These are phyloP conservation scores for Penicillium polonicum DNA, from an alignment of 2,329 filamentous ascomycete genomes.

Conservation along the genomic window DNA sequence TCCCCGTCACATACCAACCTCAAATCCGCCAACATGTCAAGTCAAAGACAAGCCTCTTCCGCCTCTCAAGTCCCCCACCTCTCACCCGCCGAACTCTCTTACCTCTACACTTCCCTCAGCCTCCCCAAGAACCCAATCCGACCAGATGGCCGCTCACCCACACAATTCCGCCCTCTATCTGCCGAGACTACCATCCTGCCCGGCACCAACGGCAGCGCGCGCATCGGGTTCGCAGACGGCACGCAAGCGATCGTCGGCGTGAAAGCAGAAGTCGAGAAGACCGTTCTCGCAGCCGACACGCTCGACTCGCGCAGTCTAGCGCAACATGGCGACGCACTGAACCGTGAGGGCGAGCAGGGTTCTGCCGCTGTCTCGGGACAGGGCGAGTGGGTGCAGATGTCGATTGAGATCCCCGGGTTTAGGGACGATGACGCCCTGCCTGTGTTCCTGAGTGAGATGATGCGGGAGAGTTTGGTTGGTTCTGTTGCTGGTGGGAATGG, in stretches of 20 bases:
- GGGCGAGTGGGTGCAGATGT: slow-evolving; percentile 81
- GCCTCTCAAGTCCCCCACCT: slow-evolving; percentile 60
- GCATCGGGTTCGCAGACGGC: slow-evolving; percentile 91
- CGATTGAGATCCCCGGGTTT: slow-evolving; percentile 86
- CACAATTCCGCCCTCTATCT: slow-evolving; percentile 84
- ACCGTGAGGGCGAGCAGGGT: slow-evolving; percentile 27
- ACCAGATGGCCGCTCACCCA: slow-evolving; percentile 76
- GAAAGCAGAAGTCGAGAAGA: slow-evolving; percentile 90
- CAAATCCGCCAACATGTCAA: slow-evolving; percentile 54
- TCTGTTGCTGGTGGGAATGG: slow-evolving; percentile 69
- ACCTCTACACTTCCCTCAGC: slow-evolving; percentile 83
- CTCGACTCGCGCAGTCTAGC: slow-evolving; percentile 43
- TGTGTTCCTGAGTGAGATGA: slow-evolving; percentile 82
- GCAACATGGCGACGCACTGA: slow-evolving; percentile 30
- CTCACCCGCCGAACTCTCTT: slow-evolving; percentile 93
- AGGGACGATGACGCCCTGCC: slow-evolving; percentile 89
- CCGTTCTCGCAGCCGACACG: slow-evolving; percentile 42
- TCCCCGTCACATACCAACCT: no score
- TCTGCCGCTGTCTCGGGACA: slow-evolving; percentile 38
- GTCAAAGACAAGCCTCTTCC: slow-evolving; percentile 58
- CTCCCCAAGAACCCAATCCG: slow-evolving; percentile 76
- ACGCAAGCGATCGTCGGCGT: slow-evolving; percentile 94
- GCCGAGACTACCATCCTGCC: slow-evolving; percentile 91
- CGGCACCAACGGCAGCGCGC: slow-evolving; percentile 84
- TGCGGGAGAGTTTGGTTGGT: slow-evolving; percentile 77